Base-by-base conservation (phyloP, 164 flowering plant species). In the Magnolia officinalis region DNA sequence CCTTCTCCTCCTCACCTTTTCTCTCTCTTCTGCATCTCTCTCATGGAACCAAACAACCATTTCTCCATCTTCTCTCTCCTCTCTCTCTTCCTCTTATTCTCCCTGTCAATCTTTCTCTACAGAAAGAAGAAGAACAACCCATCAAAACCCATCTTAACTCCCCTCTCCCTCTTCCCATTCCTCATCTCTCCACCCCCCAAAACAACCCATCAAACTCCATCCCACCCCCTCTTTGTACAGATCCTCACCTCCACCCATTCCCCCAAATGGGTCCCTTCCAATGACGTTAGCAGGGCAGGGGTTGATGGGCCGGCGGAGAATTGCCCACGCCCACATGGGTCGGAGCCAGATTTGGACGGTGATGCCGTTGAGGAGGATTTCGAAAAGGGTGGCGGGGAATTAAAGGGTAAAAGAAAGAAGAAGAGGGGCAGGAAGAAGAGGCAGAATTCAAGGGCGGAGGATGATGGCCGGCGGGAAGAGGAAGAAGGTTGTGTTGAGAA, bases 221-320 rank as follows among this genome's bases (percentile, higher is more conserved):
- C 87, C 20, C 79, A 76, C 59, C 81, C 86, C 14, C 80, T 87
- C 70, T 83, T 89, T 73, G 77, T 88, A 45, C 88, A 88, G 82
- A 77, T 88, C 78, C 81, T 84, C 74, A 86, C 87, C 1, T 80
- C 89, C 29, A 77, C 76, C 76, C 80, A 74, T 19, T n/a, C 88
- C 3, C 74, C 86, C 8, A 83, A 87, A 80, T 85, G 85, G 88
- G 86, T 8, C 1, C 52, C 71, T 76, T 73, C 75, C 4, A 20
- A 66, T 37, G 51, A 67, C 14, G 67, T 66, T 3, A 68, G 51
- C 8, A 58, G 45, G 11, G 80, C 37, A 24, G 79, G 20, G 19
- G 29, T 24, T 67, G 76, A 31, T 50, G 76, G 13, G 52, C n/a
- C 13, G 64, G 67, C 9, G 71, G 77, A 75, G 26, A 67, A 74